Base-by-base conservation (phyloP, 495 filamentous ascomycete genomes). In the Eremomyces bilateralis region DNA sequence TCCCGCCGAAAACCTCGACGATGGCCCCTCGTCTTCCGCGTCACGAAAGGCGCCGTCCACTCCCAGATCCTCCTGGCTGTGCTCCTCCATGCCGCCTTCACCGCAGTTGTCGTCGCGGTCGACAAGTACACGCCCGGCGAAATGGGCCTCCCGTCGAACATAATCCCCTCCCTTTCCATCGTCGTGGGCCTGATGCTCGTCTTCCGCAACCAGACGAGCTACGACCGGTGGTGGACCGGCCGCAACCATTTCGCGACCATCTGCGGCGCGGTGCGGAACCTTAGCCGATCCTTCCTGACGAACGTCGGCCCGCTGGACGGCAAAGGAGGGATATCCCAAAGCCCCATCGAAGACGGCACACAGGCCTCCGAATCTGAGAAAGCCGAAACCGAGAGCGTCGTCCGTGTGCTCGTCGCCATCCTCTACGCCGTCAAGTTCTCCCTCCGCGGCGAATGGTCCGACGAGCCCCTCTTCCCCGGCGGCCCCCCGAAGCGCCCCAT, bases 181-280 rank as follows among this genome's bases (percentile, higher is more conserved):
- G 76, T 82, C 33, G 76, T 81, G 17, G 76, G 76, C 47, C 48
- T 82, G 13, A 80, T 82, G 71, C 73, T 82, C 21, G 76, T 82
- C 29, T 80, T 80, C 59, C 68, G 76, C 11, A 80, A 82, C 41
- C 59, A 64, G 42, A 75, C 72, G 22, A 69, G 63, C 36, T 79
- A 77, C 53, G 75, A 76, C 38, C 60, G 73, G 2, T 79, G 76
- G 54, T 79, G 73, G 73, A 67, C 71, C 20, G 73, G 73, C 13
- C 64, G 70, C 21, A 70, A 68, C 34, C 56, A 63, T 17, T 58
- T 76, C 35, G 68, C 60, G 17, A 57, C 60, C 0, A 56, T 76
- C 29, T 61, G 60, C 35, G 74, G 71, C 20, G 59, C 53, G 21
- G 58, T 76, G 15, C 67, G 73, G 30, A 77, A 78, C 45, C 59